Evolutionary conservation across 1,284 basidiomycete genomes (phyloP), one percentile per base, ranked within the genome.

Genomic region (Cystodermella granulosa): DNA sequence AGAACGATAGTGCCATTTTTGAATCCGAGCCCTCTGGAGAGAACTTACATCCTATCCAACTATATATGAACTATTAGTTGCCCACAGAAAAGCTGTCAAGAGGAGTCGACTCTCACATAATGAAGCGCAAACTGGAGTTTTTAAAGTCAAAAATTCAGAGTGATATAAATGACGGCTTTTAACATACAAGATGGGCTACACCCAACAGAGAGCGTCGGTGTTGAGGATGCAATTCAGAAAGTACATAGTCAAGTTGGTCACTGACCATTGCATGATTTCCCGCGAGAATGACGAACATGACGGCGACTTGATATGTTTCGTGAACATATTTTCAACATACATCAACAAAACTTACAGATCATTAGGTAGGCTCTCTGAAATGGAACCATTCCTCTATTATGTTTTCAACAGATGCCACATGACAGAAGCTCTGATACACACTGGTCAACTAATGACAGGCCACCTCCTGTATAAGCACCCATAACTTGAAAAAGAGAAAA

Each of bases 1-100:
- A 65, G 63, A 92, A 93, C 20, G 80, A 77, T 4, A 91, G 67
- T 1, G 84, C 81, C 50, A 84, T 76, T 42, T 79, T 70, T 1
- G 69, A 56, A 2, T 76, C 70, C 0, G 81, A 81, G 0, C 61
- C 57, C 4, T 61, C 56, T 1, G 72, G 73, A 2, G 78, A 70
- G 5, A 79, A 44, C 50, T 80, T 75, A 6, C 67, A 75, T 20
- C 61, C 57, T 13, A 68, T 57, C 79, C 79, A 81, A 47, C 77
- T 79, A 16, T 18, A 14, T 5, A 26, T 14, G 36, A 21, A 5
- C 4, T n/a, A 35, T 14, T 24, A 36, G 23, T 28, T n/a, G n/a
- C n/a, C n/a, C n/a, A n/a, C n/a, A 40, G 24, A 34, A 31, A 20
- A 41, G 15, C 4, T 5, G 8, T n/a, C n/a, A 8, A 31, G 26